phyloP scores from a whole-genome alignment of 2,329 filamentous ascomycete species.

The Biscogniauxia mediterranea region DNA sequence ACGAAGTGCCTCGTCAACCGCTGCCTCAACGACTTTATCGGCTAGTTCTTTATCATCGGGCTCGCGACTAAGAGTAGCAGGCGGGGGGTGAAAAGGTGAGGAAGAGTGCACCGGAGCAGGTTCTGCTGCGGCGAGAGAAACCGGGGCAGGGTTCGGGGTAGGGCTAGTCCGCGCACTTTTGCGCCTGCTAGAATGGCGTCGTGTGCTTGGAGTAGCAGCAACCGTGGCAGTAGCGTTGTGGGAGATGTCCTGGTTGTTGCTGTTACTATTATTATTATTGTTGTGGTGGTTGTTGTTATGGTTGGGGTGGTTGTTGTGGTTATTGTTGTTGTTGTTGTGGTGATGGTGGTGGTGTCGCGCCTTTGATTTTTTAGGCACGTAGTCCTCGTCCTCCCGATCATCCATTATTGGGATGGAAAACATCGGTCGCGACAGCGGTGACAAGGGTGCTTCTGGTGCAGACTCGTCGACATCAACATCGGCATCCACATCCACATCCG shows the following conservation, averaged over 20 bases:
- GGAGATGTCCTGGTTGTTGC: not conserved
- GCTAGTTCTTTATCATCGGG: conserved; percentile 43
- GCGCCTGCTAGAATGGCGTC: conserved; percentile 27
- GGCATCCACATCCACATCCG: conserved; percentile 7
- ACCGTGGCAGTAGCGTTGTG: no score
- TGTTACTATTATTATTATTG: conserved; percentile 10
- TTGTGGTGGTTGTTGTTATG: conserved; percentile 8
- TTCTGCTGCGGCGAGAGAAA: conserved; percentile 1
- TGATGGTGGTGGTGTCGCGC: conserved; percentile 15
- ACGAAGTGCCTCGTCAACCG: conserved; percentile 57
- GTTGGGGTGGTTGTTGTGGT: conserved; percentile 14
- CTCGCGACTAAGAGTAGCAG: conserved; percentile 19
- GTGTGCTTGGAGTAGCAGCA: conserved; percentile 12
- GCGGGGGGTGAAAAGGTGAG: conserved; percentile 20
- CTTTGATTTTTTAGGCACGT: conserved; percentile 39
- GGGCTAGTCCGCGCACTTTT: conserved; percentile 28
- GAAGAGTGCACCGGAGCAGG: conserved; percentile 7
- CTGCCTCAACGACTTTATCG: conserved; percentile 53
- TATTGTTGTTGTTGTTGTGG: conserved; percentile 7
- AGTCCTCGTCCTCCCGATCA: conserved; percentile 43
- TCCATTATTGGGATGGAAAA: conserved; percentile 25
- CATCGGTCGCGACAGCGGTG: conserved; percentile 20
- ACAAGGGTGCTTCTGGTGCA: conserved; percentile 18
- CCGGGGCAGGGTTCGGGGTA: conserved; percentile 4
- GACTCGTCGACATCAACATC: conserved; percentile 10